phyloP scores from a whole-genome alignment of 176 grass and related monocot genomes.

The Ananas comosus region DNA sequence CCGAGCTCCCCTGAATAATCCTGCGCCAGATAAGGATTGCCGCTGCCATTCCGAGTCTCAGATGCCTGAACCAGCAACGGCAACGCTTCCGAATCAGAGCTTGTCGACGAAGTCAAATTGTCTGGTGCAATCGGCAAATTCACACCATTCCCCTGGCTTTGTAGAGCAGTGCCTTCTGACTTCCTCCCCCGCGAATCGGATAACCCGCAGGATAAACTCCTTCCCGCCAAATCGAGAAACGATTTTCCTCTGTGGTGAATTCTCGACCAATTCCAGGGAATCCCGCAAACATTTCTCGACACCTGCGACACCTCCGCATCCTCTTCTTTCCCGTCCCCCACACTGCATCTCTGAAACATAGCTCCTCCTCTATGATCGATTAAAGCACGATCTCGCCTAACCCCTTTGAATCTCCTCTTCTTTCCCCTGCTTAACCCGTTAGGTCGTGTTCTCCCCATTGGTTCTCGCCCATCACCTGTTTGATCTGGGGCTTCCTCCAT shows the following conservation, averaged over 20 bases:
- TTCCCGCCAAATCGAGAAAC: constrained; percentile 78
- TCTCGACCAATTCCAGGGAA: constrained; percentile 98
- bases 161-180: constrained; percentile 31
- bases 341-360: constrained; percentile 32
- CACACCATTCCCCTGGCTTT: constrained; percentile 32
- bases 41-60: constrained; percentile 16
- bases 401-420: constrained; percentile 27
- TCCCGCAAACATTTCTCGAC: constrained; percentile 62
- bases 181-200: constrained; percentile 57
- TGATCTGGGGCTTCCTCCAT: background rate
- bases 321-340: constrained; percentile 12
- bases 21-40: constrained; percentile 18
- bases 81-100: constrained; percentile 67
- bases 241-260: constrained; percentile 87
- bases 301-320: constrained; percentile 35
- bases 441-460: no score
- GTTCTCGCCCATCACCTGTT: no score
- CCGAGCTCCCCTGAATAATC: constrained; percentile 75
- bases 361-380: background rate
- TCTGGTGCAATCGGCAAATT: constrained; percentile 46
- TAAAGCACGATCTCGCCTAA: constrained; percentile 23
- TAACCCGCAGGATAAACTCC: constrained; percentile 75
- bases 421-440: background rate
- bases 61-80: constrained; percentile 48
- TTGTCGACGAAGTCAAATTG: constrained; percentile 39